phyloP scores from a whole-genome alignment of 108 stramenopile genomes.

The Cylindrotheca fusiformis region DNA sequence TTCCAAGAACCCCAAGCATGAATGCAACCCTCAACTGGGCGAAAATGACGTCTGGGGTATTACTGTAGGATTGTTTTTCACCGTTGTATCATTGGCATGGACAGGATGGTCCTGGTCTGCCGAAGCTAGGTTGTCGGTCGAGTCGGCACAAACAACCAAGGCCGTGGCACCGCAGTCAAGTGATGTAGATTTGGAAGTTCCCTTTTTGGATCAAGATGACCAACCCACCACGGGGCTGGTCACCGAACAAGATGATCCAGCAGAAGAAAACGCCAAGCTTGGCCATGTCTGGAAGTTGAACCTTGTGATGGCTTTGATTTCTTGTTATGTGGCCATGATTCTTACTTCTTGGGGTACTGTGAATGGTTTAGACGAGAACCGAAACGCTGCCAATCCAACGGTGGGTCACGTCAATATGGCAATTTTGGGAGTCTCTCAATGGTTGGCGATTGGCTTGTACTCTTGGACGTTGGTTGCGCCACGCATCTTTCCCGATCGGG shows the following conservation, averaged over 20 bases:
- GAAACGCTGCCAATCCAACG: constrained; percentile 79
- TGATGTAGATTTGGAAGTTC: constrained; percentile 61
- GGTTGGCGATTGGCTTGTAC: constrained; percentile 81
- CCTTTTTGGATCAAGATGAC: constrained; percentile 71
- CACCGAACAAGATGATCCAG: constrained; percentile 27
- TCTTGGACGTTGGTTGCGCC: constrained; percentile 91
- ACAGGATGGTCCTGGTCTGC: constrained; percentile 74
- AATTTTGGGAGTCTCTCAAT: constrained; percentile 86
- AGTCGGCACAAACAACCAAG: constrained; percentile 31
- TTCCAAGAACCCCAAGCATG: constrained; percentile 69
- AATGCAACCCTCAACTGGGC: constrained; percentile 84
- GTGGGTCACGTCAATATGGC: constrained; percentile 87
- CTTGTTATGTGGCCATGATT: constrained; percentile 88
- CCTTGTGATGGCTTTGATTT: constrained; percentile 72
- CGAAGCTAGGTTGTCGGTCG: constrained; percentile 41
- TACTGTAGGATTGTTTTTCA: constrained; percentile 70
- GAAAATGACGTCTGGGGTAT: constrained; percentile 72
- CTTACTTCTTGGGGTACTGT: constrained; percentile 92
- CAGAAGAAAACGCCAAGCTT: constrained; percentile 22
- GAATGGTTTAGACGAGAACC: constrained; percentile 43
- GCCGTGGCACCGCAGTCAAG: constrained; percentile 20
- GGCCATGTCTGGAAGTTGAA: constrained; percentile 86
- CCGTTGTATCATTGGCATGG: constrained; percentile 82
- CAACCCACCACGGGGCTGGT: constrained; percentile 60
- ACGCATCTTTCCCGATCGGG: constrained; percentile 83